Base-by-base conservation (phyloP, 2,329 filamentous ascomycete species). In the Aspergillus alliaceus region DNA sequence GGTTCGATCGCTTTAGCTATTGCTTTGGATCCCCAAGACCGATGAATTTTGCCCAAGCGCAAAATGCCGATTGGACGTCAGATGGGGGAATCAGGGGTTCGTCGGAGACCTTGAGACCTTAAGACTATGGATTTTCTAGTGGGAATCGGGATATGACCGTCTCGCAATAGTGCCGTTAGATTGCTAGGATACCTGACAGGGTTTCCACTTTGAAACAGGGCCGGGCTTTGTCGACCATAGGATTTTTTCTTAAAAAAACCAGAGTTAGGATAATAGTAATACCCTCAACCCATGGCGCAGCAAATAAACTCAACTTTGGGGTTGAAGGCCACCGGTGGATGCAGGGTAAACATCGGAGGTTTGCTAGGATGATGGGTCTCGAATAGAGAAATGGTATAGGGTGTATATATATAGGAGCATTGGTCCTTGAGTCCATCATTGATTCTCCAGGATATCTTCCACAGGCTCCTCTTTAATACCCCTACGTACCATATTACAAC, bases 31-130 rank as follows among this genome's bases (percentile, higher is more conserved):
- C n/a, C n/a, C n/a, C n/a, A n/a, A n/a, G n/a, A n/a, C n/a, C n/a
- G n/a, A n/a, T n/a, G n/a, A n/a, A n/a, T n/a, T n/a, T n/a, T 50
- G 56, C 18, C 8, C 14, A 25, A 6, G 60, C 59, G 5, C 40
- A 59, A 15, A 59, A 62, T 2, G 56, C 60, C 44, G 44, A 48
- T 48, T 48, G 44, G 44, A 22, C 14, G 44, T 48, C 27, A 48
- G 12, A 32, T 24, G n/a, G 14, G 14, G 27, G 32, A 32, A 48
- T 22, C n/a, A 48, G 27, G 27, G 25, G 27, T 48, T 22, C 18
- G 20, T 8, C 44, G 22, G 27, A 22, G n/a, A 32, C 9, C 11
- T 7, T 22, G n/a, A 3, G 22, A 8, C 22, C 18, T 25, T 3
- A 1, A 27, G 37, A 20, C 35, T 12, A 39, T 15, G 11, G 12